Evolutionary conservation across 805 yeast genomes (phyloP).

Genomic region (Babjeviella inositovora): DNA sequence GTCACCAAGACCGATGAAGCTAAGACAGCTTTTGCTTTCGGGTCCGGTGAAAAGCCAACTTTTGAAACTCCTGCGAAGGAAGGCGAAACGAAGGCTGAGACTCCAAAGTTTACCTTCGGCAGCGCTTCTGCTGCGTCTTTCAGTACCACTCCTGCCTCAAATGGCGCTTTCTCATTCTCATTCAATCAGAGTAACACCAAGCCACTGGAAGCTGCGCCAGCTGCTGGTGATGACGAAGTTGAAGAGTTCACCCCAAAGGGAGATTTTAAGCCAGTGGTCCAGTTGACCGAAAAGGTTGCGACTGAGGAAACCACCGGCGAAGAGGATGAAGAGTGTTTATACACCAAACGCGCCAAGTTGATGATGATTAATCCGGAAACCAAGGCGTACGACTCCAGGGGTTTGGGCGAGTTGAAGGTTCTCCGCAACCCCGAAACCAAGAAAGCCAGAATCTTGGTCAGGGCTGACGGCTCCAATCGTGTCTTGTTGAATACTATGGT

Average conservation of each 20-base stretch:
- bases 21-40: conserved; percentile 2
- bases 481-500: conserved; percentile 58
- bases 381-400: conserved; percentile 40
- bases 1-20: conserved; percentile 1
- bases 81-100: too few relatives aligned
- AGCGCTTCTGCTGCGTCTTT: too few relatives aligned
- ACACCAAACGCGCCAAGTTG: conserved; percentile 56
- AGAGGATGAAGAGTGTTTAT: conserved; percentile 55
- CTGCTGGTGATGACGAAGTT: conserved; percentile 17
- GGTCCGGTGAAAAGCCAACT: too few relatives aligned
- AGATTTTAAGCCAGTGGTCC: conserved; percentile 24
- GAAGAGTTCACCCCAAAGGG: conserved; percentile 29
- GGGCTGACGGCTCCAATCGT: conserved; percentile 83
- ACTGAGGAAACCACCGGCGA: conserved; percentile 58
- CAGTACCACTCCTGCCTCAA: too few relatives aligned
- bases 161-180: too few relatives aligned
- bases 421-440: conserved; percentile 41
- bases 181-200: too few relatives aligned
- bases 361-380: conserved; percentile 39
- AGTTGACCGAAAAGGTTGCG: conserved; percentile 32
- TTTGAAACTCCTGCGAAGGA: too few relatives aligned
- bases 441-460: conserved; percentile 56
- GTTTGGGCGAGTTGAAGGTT: conserved; percentile 73
- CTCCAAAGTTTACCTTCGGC: too few relatives aligned
- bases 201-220: conserved; percentile 9